Percentiles rank a stretch among this genome's conserved stretches.
Conservation (phyloP, 306 rosid species). For the Dicorynia guianensis region DNA sequence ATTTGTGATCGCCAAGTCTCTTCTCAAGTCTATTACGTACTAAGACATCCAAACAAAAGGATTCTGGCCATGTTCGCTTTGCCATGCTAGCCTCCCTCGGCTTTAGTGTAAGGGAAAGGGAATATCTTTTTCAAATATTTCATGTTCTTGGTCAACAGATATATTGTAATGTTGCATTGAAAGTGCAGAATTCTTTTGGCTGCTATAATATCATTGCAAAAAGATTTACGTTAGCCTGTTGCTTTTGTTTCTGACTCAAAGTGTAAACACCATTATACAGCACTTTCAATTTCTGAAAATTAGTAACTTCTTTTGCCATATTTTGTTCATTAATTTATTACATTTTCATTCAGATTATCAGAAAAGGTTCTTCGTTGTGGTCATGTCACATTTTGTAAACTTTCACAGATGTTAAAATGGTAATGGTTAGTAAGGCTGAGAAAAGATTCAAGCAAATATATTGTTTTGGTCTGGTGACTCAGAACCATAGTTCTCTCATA, state of each 20-base stretch:
- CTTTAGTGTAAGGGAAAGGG: background rate
- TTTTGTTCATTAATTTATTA: background rate
- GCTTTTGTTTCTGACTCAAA: background rate
- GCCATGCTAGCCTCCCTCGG: background rate
- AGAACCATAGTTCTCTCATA: background rate
- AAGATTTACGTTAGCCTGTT: background rate
- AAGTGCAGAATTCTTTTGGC: background rate
- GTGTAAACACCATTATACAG: too few relatives aligned
- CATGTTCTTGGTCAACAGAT: background rate
- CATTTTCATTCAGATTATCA: background rate
- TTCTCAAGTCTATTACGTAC: background rate
- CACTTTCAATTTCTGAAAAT: background rate
- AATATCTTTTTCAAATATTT: background rate
- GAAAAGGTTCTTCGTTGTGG: background rate
- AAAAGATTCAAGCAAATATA: background rate
- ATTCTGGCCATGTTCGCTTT: too few relatives aligned
- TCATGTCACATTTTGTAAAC: background rate
- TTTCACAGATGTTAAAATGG: background rate
- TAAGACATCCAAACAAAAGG: background rate
- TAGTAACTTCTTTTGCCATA: too few relatives aligned
- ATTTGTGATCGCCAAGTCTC: background rate
- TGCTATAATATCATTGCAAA: background rate
- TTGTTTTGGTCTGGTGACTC: slow-evolving; percentile 1
- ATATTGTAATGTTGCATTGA: background rate
- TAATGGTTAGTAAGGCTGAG: background rate